Evolutionary conservation across 805 yeast species (phyloP), one percentile per base, ranked within the genome.

Genomic region (Scheffersomyces amazonensis): DNA sequence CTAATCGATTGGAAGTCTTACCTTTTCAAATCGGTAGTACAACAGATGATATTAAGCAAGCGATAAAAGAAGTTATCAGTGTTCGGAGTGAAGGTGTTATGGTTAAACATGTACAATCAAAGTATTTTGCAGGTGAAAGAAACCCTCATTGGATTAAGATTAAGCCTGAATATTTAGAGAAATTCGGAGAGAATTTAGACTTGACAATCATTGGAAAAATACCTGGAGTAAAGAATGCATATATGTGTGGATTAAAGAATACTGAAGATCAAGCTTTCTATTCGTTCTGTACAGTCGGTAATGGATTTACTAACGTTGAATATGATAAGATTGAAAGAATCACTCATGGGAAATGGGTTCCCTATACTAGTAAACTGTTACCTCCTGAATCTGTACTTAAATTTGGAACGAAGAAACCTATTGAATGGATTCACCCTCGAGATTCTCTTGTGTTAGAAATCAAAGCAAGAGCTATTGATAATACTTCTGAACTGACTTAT

Each of bases 91-190:
- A 91, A 58, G 99, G 99, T 0, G 64, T 91, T 7, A 77, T 91
- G 39, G 60, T 91, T 28, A 91, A 91, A 54, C 73, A 80, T 44
- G 75, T 80, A 1, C 57, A 64, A 10, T 71, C 84, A 2, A 62
- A 56, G 12, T 91, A 91, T 55, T 70, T 85, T 12, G 87, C 79
- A n/a, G 74, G 72, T 23, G 40, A 37, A 16, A 64, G 88, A 35
- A 70, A 72, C 31, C 75, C 73, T 13, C 62, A 71, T n/a, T 91
- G 97, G 96, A 66, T 88, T 12, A 91, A 91, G 53, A 76, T 91
- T 2, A 91, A 91, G 56, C 98, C 98, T 0, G 96, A 90, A 48
- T 90, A 89, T 53, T 65, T 89, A 37, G 83, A 80, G 39, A 87
- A 83, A 41, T 84, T 85, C 58, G 96, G 96, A 8, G 96, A 89